Base-by-base conservation (phyloP, 805 yeast species). In the Zygosaccharomyces rouxii region DNA sequence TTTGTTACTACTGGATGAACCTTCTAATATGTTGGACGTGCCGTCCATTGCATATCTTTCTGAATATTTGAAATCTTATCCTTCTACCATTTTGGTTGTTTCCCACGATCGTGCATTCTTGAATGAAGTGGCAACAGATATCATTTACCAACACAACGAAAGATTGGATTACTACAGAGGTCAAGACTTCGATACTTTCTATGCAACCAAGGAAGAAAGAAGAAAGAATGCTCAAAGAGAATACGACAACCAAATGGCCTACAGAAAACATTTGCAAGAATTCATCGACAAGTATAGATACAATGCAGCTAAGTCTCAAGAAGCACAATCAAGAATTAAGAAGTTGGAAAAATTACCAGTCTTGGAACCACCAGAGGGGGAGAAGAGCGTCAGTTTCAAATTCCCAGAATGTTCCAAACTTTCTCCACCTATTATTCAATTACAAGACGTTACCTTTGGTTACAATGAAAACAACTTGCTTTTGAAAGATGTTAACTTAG, bases 11-110 rank as follows among this genome's bases (percentile, higher is more conserved):
- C 78, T 94, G 55, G 99, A 94, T 80, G 99, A 94, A 78, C 99
- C 99, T 62, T 90, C 98, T 53, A 94, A 94, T 84, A 94, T 90
- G 97, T 86, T 94, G 95, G 99, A 94, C 80, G 97, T 94, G 68
- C 99, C 99, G 25, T 90, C 98, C 47, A 88, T 94, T 66, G 92
- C 97, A 1, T 94, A 83, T 67, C 76, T 94, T 64, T 92, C 98
- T 9, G 81, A 86, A 57, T 94, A 94, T 66, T 73, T 94, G 58
- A 96, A 88, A 64, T 76, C 87, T 6, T 94, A 94, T 66, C 90
- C 95, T 47, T 80, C 96, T 1, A 94, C 99, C 0, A 94, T 94
- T 2, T 73, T 94, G 55, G 95, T 92, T 38, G 99, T 94, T 39
- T 94, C 99, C 48, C 99, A 94, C 75, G 99, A 94, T 70, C 83